Conservation (phyloP, 2,329 filamentous ascomycete species). For the Fusarium kyushuense region DNA sequence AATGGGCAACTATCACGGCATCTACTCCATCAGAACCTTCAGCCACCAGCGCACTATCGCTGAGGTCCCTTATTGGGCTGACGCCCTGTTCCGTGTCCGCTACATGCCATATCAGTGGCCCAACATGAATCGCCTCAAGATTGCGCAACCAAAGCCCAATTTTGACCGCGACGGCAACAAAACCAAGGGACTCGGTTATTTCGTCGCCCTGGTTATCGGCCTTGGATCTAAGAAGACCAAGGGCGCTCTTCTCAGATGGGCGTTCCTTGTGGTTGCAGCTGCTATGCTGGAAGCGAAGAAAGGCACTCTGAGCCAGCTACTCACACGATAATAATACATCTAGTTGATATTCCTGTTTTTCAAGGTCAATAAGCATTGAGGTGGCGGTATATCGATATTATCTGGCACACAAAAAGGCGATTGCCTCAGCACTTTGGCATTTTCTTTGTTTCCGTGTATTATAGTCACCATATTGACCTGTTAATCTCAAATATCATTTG, state of each 20-base stretch:
- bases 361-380: background rate
- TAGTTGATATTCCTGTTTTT: slow-evolving; percentile 17
- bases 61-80: slow-evolving; percentile 54
- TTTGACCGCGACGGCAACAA: slow-evolving; percentile 72
- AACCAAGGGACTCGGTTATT: slow-evolving; percentile 65
- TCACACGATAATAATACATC: slow-evolving; percentile 33
- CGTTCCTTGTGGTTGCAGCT: slow-evolving; percentile 56
- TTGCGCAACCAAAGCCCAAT: slow-evolving; percentile 63
- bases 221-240: slow-evolving; percentile 64
- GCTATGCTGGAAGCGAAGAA: slow-evolving; percentile 53
- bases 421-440: background rate
- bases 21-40: slow-evolving; percentile 60
- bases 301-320: slow-evolving; percentile 51
- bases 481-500: background rate
- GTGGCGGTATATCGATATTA: slow-evolving; percentile 1
- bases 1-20: slow-evolving; percentile 62
- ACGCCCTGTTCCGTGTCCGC: slow-evolving; percentile 71
- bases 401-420: background rate
- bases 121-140: slow-evolving; percentile 60
- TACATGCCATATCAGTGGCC: slow-evolving; percentile 71
- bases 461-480: background rate
- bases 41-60: slow-evolving; percentile 56
- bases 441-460: slow-evolving; percentile 11
- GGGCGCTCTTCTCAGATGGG: slow-evolving; percentile 66
- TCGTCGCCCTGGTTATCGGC: slow-evolving; percentile 62